Evolutionary conservation across 169 alveolate species (phyloP).

Genomic region (Plasmodium malariae): DNA sequence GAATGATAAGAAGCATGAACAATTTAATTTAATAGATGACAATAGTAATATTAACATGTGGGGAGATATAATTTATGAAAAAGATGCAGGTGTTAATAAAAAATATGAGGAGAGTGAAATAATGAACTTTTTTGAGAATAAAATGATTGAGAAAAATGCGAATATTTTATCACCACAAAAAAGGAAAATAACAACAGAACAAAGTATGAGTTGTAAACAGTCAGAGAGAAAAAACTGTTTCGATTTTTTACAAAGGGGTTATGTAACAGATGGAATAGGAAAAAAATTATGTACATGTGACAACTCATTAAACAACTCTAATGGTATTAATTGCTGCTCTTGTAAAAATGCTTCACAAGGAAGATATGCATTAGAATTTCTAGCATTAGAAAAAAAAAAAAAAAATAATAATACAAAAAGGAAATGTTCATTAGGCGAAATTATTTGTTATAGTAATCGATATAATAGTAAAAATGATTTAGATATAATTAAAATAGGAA

Average conservation of each 20-base stretch:
- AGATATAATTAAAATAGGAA: no score
- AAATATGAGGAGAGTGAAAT: not conserved
- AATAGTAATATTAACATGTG: not conserved
- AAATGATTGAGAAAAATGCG: not conserved
- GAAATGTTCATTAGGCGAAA: no score
- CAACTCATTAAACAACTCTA: not conserved
- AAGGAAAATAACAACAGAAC: not conserved
- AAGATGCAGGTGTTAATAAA: not conserved
- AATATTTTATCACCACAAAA: not conserved
- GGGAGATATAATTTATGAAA: not conserved
- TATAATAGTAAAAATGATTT: no score
- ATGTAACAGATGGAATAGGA: not conserved
- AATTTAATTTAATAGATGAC: not conserved
- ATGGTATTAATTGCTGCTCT: not conserved
- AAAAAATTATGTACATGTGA: not conserved
- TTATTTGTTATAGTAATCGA: no score
- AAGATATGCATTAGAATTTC: not conserved
- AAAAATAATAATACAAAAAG: not conserved
- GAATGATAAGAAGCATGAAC: not conserved
- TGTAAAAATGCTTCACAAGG: not conserved
- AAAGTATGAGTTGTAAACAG: not conserved
- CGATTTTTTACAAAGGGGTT: not conserved
- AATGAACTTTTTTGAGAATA: no score
- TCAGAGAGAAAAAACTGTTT: not conserved
- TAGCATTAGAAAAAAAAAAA: not conserved